phyloP scores from a whole-genome alignment of 2,329 filamentous ascomycete genomes.

The Nothomitra cinnamomea region DNA sequence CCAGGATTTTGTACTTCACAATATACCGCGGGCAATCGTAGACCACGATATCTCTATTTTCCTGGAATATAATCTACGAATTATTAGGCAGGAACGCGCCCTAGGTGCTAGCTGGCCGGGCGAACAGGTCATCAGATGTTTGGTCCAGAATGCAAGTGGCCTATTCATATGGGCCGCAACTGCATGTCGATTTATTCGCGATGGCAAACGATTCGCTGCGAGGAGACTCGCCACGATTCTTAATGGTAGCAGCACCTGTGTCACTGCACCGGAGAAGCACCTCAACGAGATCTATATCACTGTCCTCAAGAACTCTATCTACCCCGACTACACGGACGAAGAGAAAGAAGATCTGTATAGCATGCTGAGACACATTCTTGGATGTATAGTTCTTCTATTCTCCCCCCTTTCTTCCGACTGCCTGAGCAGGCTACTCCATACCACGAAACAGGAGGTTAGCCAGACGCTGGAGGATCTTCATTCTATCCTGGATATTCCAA shows the following conservation, averaged over 20 bases:
- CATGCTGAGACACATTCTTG: slow-evolving; percentile 15
- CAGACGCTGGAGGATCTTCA: slow-evolving; percentile 10
- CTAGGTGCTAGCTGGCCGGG: slow-evolving; percentile 19
- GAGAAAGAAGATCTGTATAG: slow-evolving; percentile 2
- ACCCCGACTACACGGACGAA: slow-evolving; percentile 8
- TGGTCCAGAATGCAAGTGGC: slow-evolving; percentile 18
- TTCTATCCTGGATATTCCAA: slow-evolving; percentile 13
- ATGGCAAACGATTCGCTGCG: slow-evolving; percentile 10
- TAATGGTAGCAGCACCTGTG: slow-evolving; percentile 4
- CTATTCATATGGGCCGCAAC: slow-evolving; percentile 21
- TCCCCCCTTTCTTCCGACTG: slow-evolving; percentile 17
- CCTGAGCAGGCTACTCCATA: slow-evolving; percentile 12
- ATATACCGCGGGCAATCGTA: slow-evolving; percentile 18
- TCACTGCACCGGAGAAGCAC: slow-evolving; percentile 2
- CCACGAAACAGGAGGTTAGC: slow-evolving; percentile 6
- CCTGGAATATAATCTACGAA: slow-evolving; percentile 17
- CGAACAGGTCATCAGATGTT: slow-evolving; percentile 10
- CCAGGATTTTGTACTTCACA: slow-evolving; percentile 22
- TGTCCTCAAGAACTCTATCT: slow-evolving; percentile 13
- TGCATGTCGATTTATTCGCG: neutral
- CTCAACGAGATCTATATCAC: slow-evolving; percentile 16
- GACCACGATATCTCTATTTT: slow-evolving; percentile 24
- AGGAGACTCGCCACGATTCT: slow-evolving; percentile 15
- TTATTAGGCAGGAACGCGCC: slow-evolving; percentile 13
- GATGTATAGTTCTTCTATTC: slow-evolving; percentile 13